These are phyloP conservation scores for Salvia rosmarinus DNA, from an alignment of 257 asterid genomes.

Conservation along the genomic window DNA sequence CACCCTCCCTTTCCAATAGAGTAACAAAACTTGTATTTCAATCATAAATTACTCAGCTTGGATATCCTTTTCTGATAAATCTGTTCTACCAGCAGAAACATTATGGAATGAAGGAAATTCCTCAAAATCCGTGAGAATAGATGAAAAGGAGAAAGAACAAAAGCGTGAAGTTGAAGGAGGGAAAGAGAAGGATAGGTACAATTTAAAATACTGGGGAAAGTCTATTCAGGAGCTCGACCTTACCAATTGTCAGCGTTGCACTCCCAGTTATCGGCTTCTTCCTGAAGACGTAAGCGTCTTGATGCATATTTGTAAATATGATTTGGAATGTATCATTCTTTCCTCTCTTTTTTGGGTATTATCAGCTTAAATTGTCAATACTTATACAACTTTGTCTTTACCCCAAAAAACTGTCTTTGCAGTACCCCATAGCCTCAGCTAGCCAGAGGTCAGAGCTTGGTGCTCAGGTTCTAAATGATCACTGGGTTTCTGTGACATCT, in stretches of 20 bases:
- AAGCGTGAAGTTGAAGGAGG: slow-evolving; percentile 81
- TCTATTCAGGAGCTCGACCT: slow-evolving; percentile 98
- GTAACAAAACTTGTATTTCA: background rate
- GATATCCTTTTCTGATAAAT: slow-evolving; percentile 33
- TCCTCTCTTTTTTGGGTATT: background rate
- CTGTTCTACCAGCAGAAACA: slow-evolving; percentile 60
- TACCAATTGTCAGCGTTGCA: slow-evolving; percentile 75
- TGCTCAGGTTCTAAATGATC: slow-evolving; percentile 81
- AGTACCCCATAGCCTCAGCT: slow-evolving; percentile 89
- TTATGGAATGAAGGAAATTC: slow-evolving; percentile 79
- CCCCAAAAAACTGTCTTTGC: slow-evolving; percentile 32
- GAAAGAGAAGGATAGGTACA: slow-evolving; percentile 79
- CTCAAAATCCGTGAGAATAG: slow-evolving; percentile 62
- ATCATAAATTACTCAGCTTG: slow-evolving; percentile 2
- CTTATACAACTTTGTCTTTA: slow-evolving; percentile 15
- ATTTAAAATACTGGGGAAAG: slow-evolving; percentile 85
- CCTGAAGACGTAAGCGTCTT: slow-evolving; percentile 85
- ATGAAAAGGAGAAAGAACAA: slow-evolving; percentile 81
- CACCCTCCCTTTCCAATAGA: background rate
- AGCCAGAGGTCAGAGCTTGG: slow-evolving; percentile 96
- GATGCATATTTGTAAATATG: slow-evolving; percentile 21
- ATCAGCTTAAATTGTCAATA: slow-evolving; percentile 16
- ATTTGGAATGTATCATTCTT: background rate
- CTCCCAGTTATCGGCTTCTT: slow-evolving; percentile 96
- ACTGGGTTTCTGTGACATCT: slow-evolving; percentile 98